Evolutionary conservation across 1,284 basidiomycete species (phyloP).

Genomic region (Mycosarcoma mackinlayi): DNA sequence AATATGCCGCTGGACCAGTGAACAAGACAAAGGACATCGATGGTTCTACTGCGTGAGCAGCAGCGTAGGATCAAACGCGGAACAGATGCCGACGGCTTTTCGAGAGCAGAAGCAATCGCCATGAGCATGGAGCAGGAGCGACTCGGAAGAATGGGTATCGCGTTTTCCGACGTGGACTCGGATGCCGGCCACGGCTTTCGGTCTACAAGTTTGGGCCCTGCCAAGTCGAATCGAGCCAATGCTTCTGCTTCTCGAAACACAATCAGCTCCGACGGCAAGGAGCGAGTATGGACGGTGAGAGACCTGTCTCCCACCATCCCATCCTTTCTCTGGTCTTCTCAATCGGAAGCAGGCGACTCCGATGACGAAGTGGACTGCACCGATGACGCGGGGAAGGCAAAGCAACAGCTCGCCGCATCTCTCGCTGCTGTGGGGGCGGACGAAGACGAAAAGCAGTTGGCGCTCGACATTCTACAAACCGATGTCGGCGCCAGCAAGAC

Average conservation of each 20-base stretch:
- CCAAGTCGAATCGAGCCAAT: background rate
- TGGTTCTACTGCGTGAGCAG: conserved; percentile 21
- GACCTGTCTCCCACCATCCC: conserved; percentile 43
- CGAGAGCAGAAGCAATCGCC: conserved; percentile 41
- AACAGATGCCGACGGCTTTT: conserved; percentile 34
- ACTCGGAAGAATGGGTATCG: conserved; percentile 27
- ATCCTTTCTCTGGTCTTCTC: conserved; percentile 42
- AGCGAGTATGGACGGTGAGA: conserved; percentile 20
- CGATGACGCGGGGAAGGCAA: background rate
- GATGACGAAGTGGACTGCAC: conserved; percentile 8
- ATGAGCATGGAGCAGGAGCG: conserved; percentile 40
- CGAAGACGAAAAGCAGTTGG: conserved; percentile 16
- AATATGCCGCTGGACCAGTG: background rate
- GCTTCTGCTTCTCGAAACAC: background rate
- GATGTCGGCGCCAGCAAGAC: conserved; percentile 3
- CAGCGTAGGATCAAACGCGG: conserved; percentile 26
- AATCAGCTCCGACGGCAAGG: background rate
- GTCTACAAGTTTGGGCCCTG: background rate
- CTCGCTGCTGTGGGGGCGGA: conserved; percentile 16
- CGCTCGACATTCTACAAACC: conserved; percentile 28
- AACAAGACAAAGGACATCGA: conserved; percentile 12
- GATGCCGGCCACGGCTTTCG: background rate
- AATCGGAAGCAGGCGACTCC: conserved; percentile 24
- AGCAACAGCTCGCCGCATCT: conserved; percentile 14
- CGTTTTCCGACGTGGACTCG: background rate